These are phyloP conservation scores for Diaporthe amygdali DNA, from an alignment of 2,329 filamentous ascomycete genomes.

Conservation along the genomic window DNA sequence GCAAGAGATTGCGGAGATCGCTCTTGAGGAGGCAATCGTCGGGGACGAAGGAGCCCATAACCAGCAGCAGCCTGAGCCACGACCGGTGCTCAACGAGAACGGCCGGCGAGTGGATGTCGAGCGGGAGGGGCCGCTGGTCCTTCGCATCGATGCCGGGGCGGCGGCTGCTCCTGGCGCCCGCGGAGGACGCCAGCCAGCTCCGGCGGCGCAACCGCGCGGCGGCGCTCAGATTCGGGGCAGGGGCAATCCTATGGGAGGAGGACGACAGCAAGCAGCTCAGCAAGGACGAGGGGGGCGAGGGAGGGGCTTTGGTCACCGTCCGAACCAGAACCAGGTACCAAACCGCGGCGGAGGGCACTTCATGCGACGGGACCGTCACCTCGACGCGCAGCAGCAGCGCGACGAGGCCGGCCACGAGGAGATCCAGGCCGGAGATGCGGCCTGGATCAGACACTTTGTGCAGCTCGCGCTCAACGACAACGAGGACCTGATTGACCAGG, in stretches of 20 bases:
- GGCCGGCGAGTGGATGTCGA: slow-evolving; percentile 50
- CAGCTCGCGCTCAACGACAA: slow-evolving; percentile 58
- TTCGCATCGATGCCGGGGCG: slow-evolving; percentile 53
- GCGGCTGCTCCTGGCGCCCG: slow-evolving; percentile 34
- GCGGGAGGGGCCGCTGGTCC: slow-evolving; percentile 61
- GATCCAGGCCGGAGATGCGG: slow-evolving; percentile 52
- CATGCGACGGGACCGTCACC: slow-evolving; percentile 11
- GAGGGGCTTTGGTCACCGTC: slow-evolving; percentile 34
- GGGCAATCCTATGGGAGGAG: slow-evolving; percentile 25
- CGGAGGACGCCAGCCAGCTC: slow-evolving; percentile 36
- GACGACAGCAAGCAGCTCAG: slow-evolving; percentile 22
- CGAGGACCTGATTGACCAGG: slow-evolving; percentile 52
- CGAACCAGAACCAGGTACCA: background rate
- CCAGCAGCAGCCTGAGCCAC: slow-evolving; percentile 1
- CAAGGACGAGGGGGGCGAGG: slow-evolving; percentile 16
- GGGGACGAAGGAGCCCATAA: slow-evolving; percentile 33
- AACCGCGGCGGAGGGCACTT: background rate
- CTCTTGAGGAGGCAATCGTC: slow-evolving; percentile 23
- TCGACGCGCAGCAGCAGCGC: slow-evolving; percentile 11
- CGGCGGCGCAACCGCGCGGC: slow-evolving; percentile 28
- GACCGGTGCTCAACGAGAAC: slow-evolving; percentile 29
- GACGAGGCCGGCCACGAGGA: slow-evolving; percentile 28
- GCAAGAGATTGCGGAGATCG: slow-evolving; percentile 37
- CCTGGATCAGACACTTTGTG: slow-evolving; percentile 61
- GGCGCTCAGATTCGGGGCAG: slow-evolving; percentile 28